These are phyloP conservation scores for Stephania japonica DNA, from an alignment of 164 flowering plant genomes.

Conservation along the genomic window DNA sequence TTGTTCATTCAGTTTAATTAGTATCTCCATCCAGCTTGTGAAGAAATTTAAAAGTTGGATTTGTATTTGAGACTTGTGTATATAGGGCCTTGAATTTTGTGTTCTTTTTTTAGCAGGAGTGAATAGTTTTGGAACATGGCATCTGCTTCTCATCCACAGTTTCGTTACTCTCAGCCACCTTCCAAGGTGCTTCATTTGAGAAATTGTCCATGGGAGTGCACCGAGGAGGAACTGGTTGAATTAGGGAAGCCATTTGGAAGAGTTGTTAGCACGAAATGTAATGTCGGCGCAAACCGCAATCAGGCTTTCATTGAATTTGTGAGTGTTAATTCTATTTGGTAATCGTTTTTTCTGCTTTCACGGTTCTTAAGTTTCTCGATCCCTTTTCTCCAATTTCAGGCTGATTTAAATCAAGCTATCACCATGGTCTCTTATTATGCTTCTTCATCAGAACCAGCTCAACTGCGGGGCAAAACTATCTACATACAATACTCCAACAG, in stretches of 20 bases:
- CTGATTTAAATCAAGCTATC: constrained; percentile 88
- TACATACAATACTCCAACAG: constrained; percentile 93
- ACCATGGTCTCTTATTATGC: constrained; percentile 95
- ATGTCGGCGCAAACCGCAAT: constrained; percentile 88
- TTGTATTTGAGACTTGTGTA: neutral
- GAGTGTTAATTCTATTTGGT: constrained; percentile 21
- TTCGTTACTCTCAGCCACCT: constrained; percentile 89
- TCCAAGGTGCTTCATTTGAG: constrained; percentile 96
- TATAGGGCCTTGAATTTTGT: neutral
- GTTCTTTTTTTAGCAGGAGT: neutral
- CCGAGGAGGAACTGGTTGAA: constrained; percentile 85
- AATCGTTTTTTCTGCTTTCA: neutral
- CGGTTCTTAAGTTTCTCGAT: neutral
- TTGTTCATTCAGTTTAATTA: neutral
- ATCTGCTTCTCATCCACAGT: constrained; percentile 94
- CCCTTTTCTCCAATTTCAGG: constrained; percentile 31
- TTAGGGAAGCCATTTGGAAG: constrained; percentile 91
- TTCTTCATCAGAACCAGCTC: constrained; percentile 96
- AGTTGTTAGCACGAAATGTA: constrained; percentile 92
- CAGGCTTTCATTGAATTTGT: constrained; percentile 97
- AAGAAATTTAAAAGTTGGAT: neutral
- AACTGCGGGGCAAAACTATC: constrained; percentile 92
- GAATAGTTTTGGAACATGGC: constrained; percentile 39
- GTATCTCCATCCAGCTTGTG: neutral
- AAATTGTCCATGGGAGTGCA: constrained; percentile 96